Conservation (phyloP, 208 protist genomes). For the Leishmania lainsoni region DNA sequence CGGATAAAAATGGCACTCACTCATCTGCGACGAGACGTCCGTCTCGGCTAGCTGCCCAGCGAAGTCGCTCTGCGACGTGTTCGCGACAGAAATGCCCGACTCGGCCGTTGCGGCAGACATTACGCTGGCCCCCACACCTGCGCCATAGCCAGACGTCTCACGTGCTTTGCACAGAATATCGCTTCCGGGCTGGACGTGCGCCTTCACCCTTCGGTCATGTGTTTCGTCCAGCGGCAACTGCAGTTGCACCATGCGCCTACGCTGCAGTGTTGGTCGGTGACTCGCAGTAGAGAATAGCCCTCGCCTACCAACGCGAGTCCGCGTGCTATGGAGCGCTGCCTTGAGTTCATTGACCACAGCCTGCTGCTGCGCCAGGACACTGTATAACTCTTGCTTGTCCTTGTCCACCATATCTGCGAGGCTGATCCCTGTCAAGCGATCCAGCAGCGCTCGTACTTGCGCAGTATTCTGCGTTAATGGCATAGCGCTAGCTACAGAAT, state of each 20-base stretch:
- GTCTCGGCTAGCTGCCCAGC: slow-evolving; percentile 28
- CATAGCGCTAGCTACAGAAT: background rate
- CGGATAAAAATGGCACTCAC: background rate
- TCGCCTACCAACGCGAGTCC: background rate
- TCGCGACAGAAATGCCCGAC: slow-evolving; percentile 7
- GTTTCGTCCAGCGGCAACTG: background rate
- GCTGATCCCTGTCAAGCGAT: slow-evolving; percentile 1
- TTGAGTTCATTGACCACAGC: slow-evolving; percentile 41
- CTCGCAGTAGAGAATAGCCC: background rate
- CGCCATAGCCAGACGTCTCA: background rate
- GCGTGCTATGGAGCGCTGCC: slow-evolving; percentile 7
- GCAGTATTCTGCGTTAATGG: background rate
- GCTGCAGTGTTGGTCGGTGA: background rate
- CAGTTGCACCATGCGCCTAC: slow-evolving; percentile 8
- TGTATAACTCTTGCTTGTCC: slow-evolving; percentile 28
- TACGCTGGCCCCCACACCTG: background rate
- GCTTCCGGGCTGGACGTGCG: background rate
- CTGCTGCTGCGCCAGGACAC: slow-evolving; percentile 47
- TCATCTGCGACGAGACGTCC: slow-evolving; percentile 21
- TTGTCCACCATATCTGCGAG: slow-evolving; percentile 12
- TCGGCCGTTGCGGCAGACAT: slow-evolving; percentile 29
- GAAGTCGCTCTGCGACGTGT: slow-evolving; percentile 7
- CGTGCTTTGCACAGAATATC: background rate
- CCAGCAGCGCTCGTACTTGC: slow-evolving; percentile 14
- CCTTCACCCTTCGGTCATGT: too few species aligned